These are phyloP conservation scores for Malbranchea zuffiana DNA, from an alignment of 2,329 filamentous ascomycete genomes.

Conservation along the genomic window DNA sequence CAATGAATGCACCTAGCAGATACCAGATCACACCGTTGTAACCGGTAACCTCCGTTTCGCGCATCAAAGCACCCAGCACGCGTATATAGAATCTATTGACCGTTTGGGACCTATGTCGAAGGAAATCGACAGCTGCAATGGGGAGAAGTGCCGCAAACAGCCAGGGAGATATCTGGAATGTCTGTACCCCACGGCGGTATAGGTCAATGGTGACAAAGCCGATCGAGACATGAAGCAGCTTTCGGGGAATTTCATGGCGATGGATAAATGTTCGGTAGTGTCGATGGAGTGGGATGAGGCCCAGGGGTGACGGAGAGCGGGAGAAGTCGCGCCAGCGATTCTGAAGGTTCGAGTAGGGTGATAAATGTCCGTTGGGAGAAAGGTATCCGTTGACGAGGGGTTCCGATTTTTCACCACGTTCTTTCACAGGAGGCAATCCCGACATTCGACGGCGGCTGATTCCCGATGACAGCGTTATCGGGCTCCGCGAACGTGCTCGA, in stretches of 20 bases:
- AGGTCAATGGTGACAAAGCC: conserved; percentile 85
- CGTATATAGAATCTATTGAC: conserved; percentile 84
- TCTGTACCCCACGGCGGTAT: conserved; percentile 69
- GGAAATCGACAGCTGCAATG: conserved; percentile 67
- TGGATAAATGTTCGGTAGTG: conserved; percentile 88
- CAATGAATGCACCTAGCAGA: conserved; percentile 77
- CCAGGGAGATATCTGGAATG: conserved; percentile 67
- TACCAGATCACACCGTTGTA: conserved; percentile 99
- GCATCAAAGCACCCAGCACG: conserved; percentile 81
- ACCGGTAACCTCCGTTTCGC: conserved; percentile 83
- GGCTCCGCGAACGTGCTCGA: conserved; percentile 61
- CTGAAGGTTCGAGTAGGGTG: conserved; percentile 45
- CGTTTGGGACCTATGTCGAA: conserved; percentile 69
- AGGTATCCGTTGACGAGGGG: conserved; percentile 29
- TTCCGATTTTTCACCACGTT: conserved; percentile 30
- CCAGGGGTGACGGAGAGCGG: conserved; percentile 81
- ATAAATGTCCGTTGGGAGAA: conserved; percentile 56
- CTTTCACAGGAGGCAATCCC: conserved; percentile 44
- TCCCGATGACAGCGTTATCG: conserved; percentile 37
- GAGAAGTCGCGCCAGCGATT: conserved; percentile 82
- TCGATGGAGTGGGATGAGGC: conserved; percentile 87
- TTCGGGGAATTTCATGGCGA: conserved; percentile 92
- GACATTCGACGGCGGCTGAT: conserved; percentile 39
- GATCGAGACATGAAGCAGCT: conserved; percentile 87
- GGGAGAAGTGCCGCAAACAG: conserved; percentile 72